Evolutionary conservation across 352 stramenopile genomes (phyloP).

Genomic region (Thraustochytrium sp.): DNA sequence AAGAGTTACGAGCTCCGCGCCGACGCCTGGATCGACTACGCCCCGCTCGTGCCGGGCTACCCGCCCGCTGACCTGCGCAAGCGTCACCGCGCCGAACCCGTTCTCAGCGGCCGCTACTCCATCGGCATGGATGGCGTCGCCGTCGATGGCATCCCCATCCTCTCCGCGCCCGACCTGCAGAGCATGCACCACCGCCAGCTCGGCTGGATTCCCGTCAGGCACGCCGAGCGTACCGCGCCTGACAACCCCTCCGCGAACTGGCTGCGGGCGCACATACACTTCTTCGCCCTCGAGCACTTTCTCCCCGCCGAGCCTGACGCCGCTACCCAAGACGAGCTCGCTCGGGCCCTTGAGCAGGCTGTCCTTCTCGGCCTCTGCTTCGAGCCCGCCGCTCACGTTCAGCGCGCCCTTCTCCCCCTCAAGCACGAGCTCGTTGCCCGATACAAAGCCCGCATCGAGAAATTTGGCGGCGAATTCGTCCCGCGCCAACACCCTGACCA

Average conservation of each 20-base stretch:
- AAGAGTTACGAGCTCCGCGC: not conserved
- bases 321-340: not conserved
- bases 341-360: not conserved
- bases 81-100: not conserved
- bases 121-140: not conserved
- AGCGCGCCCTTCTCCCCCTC: not conserved
- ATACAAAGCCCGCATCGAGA: not conserved
- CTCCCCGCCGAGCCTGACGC: not conserved
- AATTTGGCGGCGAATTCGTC: not conserved
- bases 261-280: not conserved
- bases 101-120: not conserved
- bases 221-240: no score
- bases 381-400: not conserved
- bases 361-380: not conserved
- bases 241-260: not conserved
- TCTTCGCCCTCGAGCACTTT: not conserved
- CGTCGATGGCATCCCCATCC: not conserved
- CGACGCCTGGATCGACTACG: not conserved
- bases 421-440: not conserved
- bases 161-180: not conserved
- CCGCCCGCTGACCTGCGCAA: not conserved
- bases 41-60: not conserved
- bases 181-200: not conserved
- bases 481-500: not conserved
- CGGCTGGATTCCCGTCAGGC: not conserved